These are phyloP conservation scores for Wickerhamiella occidentalis DNA, from an alignment of 805 yeast genomes.

Conservation along the genomic window DNA sequence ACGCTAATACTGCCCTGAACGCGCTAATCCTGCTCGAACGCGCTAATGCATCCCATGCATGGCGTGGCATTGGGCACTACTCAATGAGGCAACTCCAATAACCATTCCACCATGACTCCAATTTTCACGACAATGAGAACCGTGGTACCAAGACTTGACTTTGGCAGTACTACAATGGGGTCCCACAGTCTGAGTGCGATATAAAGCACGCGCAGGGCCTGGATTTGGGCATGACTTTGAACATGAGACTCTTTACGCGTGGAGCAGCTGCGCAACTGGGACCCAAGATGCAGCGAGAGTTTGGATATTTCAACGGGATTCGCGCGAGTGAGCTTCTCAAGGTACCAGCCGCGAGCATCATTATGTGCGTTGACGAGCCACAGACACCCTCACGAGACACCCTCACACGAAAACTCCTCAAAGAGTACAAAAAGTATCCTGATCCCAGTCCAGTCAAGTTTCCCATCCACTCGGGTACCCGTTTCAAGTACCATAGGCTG, in stretches of 20 bases:
- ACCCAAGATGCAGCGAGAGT: too few relatives aligned
- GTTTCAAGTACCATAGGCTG: background rate
- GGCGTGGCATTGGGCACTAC: background rate
- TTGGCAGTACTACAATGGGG: background rate
- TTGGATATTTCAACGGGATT: too few relatives aligned
- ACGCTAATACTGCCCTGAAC: too few relatives aligned
- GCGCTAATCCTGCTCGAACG: too few relatives aligned
- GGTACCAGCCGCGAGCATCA: too few relatives aligned
- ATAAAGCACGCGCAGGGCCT: background rate
- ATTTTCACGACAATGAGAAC: background rate
- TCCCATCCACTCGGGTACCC: background rate
- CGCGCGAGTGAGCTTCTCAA: too few relatives aligned
- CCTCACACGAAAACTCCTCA: too few relatives aligned
- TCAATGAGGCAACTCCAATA: background rate
- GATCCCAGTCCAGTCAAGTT: background rate
- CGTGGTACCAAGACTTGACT: background rate
- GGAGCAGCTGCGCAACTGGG: too few relatives aligned
- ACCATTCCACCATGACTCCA: background rate
- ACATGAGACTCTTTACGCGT: background rate
- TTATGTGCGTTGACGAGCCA: too few relatives aligned
- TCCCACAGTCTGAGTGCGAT: background rate
- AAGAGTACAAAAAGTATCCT: background rate
- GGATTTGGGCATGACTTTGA: background rate
- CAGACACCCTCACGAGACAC: too few relatives aligned
- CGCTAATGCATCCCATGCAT: background rate